Conservation (phyloP, 2,329 filamentous ascomycete species). For the Ceratocystis smalleyi region DNA sequence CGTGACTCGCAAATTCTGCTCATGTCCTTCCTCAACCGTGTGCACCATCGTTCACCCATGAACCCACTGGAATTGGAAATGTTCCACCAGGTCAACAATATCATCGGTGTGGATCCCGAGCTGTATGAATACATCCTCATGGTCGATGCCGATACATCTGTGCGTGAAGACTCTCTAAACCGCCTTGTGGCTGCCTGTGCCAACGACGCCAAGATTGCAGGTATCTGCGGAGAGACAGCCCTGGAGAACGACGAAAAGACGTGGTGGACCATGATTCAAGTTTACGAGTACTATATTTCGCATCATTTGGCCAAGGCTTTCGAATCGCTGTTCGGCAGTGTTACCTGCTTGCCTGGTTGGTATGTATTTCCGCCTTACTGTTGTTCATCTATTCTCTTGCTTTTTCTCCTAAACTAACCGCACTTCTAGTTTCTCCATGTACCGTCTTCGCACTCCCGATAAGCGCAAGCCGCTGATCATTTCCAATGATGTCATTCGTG, state of each 20-base stretch:
- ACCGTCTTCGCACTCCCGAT: conserved; percentile 83
- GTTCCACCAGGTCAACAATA: conserved; percentile 98
- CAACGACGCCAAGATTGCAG: conserved; percentile 88
- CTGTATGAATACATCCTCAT: conserved; percentile 94
- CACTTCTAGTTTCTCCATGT: conserved; percentile 80
- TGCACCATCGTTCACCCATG: conserved; percentile 89
- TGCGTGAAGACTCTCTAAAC: conserved; percentile 82
- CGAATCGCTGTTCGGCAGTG: conserved; percentile 91
- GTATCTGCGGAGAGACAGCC: conserved; percentile 93
- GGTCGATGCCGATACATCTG: conserved; percentile 94
- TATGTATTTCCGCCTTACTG: conserved; percentile 35
- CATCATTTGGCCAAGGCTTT: conserved; percentile 95
- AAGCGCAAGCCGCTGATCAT: conserved; percentile 91
- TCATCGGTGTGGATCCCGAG: conserved; percentile 94
- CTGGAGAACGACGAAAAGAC: conserved; percentile 87
- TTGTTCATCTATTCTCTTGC: background rate
- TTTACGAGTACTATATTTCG: conserved; percentile 99
- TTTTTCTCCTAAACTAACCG: background rate
- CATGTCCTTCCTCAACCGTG: conserved; percentile 95
- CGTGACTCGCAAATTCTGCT: conserved; percentile 92
- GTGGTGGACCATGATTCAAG: conserved; percentile 99
- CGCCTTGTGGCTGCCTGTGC: conserved; percentile 82
- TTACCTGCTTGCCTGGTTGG: conserved; percentile 98
- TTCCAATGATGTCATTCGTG: conserved; percentile 68
- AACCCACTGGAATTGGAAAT: conserved; percentile 91